These are phyloP conservation scores for Sphagnum fallax DNA, from an alignment of 228 moss, liverwort and hornwort genomes.

Conservation along the genomic window DNA sequence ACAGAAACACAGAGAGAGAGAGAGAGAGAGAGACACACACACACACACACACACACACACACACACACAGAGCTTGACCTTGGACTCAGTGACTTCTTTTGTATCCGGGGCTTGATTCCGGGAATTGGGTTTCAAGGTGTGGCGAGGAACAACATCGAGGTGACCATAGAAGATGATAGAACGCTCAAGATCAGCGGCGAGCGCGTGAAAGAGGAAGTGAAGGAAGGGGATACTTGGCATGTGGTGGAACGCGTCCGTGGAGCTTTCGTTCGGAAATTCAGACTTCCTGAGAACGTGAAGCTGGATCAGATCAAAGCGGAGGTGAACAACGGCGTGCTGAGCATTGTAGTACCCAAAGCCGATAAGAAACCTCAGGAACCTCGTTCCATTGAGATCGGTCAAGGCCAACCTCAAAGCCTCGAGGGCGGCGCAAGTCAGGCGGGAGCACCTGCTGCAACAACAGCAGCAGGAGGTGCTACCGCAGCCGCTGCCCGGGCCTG, in stretches of 20 bases:
- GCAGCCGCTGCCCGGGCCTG: no score
- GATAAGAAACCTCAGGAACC: neutral
- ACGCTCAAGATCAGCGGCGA: conserved; percentile 10
- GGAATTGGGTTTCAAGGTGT: neutral
- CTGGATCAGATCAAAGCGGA: conserved; percentile 2
- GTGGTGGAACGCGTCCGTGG: conserved; percentile 9
- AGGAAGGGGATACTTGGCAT: conserved; percentile 7
- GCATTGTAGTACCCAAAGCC: conserved; percentile 4
- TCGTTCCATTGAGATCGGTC: neutral
- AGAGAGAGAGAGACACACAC: no score
- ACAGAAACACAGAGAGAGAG: no score
- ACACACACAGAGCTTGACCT: no score
- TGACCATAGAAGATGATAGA: conserved; percentile 5
- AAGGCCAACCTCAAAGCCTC: no score
- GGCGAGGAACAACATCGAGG: conserved; percentile 5
- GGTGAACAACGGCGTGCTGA: conserved; percentile 8
- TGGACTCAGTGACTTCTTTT: no score
- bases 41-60: no score
- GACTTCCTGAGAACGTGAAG: conserved; percentile 4
- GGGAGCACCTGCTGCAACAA: no score
- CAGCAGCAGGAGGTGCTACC: no score
- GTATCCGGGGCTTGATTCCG: no score
- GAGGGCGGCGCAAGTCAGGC: no score
- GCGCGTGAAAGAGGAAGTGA: conserved; percentile 6
- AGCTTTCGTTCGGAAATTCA: conserved; percentile 4